Base-by-base conservation (phyloP, 495 filamentous ascomycete species). In the Trichoderma asperelloides region DNA sequence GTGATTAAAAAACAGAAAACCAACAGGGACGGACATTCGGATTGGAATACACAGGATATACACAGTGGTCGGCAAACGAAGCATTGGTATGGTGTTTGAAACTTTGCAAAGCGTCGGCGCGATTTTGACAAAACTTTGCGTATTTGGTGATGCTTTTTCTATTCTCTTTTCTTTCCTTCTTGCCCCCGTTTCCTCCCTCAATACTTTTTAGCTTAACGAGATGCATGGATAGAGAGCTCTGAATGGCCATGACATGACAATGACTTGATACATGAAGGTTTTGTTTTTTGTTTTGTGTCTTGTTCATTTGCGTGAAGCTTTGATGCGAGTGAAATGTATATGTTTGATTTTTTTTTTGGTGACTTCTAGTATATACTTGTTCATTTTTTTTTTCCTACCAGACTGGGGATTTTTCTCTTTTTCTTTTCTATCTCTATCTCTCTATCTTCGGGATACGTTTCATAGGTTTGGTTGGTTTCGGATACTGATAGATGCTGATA, bases 231-330 rank as follows among this genome's bases (percentile, higher is more conserved):
- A 60, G 55, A 60, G 55, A 27, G 23, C 55, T 33, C 55, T 60
- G 55, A 60, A 60, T 60, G 55, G 55, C 23, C 55, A 60, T 60
- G 55, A 60, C 55, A 60, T 60, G 55, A 60, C 55, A 55, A 60
- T 60, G 55, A 60, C 23, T 16, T 28, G 55, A 25, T 60, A 21
- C 55, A 60, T 28, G 55, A 60, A 23, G 9, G 16, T n/a, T 18
- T 60, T 28, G n/a, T 28, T 11, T 2, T 15, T 25, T 23, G n/a
- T 55, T 23, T 55, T n/a, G 49, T 25, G 16, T 55, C 49, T 55
- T 9, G 21, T 55, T 25, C 16, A 23, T 27, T n/a, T n/a, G 41
- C 18, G 41, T 16, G 41, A 16, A 45, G 41, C 41, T 1, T 16
- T 15, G 13, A 12, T 16, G 41, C 41, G 41, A 45, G 41, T 18